Conservation (phyloP, 1,139 yeast species). For the Candida albicans region DNA sequence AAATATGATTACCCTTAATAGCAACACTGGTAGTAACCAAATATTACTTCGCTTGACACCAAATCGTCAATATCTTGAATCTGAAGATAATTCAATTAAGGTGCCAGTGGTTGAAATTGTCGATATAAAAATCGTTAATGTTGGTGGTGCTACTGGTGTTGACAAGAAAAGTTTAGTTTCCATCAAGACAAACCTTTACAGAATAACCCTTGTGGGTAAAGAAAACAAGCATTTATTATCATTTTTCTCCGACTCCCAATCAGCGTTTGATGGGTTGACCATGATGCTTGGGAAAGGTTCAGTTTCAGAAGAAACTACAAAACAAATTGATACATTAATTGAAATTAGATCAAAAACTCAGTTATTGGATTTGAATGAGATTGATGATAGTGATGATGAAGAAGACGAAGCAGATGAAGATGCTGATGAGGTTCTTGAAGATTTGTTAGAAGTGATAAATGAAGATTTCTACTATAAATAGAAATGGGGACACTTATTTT, state of each 20-base stretch:
- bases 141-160: conserved; percentile 1
- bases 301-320: conserved; percentile 58
- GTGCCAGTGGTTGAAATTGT: conserved; percentile 2
- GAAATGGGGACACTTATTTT: background rate
- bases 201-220: conserved; percentile 49
- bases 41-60: background rate
- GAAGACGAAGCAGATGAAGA: conserved; percentile 45
- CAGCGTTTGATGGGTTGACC: conserved; percentile 76
- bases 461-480: conserved; percentile 44
- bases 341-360: conserved; percentile 68
- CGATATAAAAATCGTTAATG: conserved; percentile 2
- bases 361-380: conserved; percentile 47
- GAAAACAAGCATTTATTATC: conserved; percentile 44
- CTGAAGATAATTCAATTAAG: conserved; percentile 1
- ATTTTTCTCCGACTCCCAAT: conserved; percentile 72
- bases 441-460: conserved; percentile 24
- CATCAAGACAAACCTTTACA: conserved; percentile 53
- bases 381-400: conserved; percentile 24
- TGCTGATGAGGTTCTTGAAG: conserved; percentile 36
- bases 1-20: background rate
- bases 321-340: conserved; percentile 56
- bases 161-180: conserved; percentile 37
- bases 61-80: conserved; percentile 1
- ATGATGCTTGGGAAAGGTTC: conserved; percentile 47
- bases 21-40: conserved; percentile 1